These are phyloP conservation scores for Cicer bijugum DNA, from an alignment of 306 rosid genomes.

Conservation along the genomic window DNA sequence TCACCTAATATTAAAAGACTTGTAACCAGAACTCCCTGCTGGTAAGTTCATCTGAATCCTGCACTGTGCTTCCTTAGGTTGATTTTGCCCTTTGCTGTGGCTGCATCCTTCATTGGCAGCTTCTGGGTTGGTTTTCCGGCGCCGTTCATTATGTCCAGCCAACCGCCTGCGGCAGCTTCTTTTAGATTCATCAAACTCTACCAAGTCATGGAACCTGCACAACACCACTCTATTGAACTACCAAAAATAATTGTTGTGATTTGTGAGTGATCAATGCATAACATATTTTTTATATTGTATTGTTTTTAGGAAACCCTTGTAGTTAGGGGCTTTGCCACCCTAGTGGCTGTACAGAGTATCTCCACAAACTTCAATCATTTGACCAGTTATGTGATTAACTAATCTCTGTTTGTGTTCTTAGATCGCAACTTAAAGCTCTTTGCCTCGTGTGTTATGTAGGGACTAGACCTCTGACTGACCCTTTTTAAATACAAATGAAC, in stretches of 20 bases:
- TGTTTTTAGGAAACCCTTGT: too few relatives aligned
- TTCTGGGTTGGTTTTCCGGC: constrained; percentile 70
- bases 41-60: constrained; percentile 56
- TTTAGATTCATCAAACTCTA: constrained; percentile 87
- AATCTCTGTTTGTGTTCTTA: too few relatives aligned
- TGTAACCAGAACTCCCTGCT: constrained; percentile 62
- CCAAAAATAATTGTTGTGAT: neutral
- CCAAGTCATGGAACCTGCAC: constrained; percentile 87
- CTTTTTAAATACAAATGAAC: neutral
- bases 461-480: too few relatives aligned
- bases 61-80: constrained; percentile 56
- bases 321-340: too few relatives aligned
- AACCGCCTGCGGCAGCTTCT: constrained; percentile 88
- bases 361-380: too few relatives aligned
- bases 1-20: constrained; percentile 68
- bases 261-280: constrained; percentile 18
- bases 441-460: too few relatives aligned
- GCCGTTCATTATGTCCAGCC: constrained; percentile 90
- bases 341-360: too few relatives aligned
- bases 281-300: neutral
- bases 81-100: constrained; percentile 51
- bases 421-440: too few relatives aligned
- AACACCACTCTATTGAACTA: neutral
- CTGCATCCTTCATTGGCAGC: constrained; percentile 56
- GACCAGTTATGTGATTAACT: too few relatives aligned